Percentiles rank a stretch among this genome's conserved stretches.
Evolutionary conservation across 2,329 filamentous ascomycete species (phyloP).

Genomic region (Fusarium siculi): DNA sequence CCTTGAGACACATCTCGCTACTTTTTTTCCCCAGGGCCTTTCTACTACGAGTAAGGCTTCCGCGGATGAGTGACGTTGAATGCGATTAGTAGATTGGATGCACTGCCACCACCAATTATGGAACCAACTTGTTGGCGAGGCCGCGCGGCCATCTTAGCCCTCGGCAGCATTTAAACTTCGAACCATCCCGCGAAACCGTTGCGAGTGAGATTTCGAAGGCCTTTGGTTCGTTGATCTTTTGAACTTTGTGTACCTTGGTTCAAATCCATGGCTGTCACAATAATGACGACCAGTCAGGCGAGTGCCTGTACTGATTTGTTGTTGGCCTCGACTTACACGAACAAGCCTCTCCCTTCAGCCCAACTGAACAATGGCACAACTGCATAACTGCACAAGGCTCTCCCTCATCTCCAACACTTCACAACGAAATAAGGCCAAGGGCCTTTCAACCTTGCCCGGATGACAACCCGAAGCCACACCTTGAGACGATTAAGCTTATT

Average conservation of each 20-base stretch:
- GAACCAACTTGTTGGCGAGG: slow-evolving; percentile 31
- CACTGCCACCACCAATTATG: slow-evolving; percentile 40
- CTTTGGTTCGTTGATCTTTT: background rate
- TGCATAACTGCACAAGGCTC: background rate
- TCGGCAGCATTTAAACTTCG: slow-evolving; percentile 19
- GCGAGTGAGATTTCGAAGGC: background rate
- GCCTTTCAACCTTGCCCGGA: background rate
- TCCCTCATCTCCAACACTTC: background rate
- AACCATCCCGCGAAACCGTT: background rate
- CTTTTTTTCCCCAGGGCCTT: background rate
- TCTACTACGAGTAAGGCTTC: background rate
- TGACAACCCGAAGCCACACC: slow-evolving; percentile 20
- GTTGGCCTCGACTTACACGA: background rate
- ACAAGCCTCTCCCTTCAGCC: background rate
- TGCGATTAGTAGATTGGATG: slow-evolving; percentile 9
- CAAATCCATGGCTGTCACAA: background rate
- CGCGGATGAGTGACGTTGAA: slow-evolving; percentile 23
- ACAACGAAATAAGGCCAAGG: background rate
- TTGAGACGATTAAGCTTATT: slow-evolving; percentile 28
- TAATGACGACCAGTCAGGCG: background rate
- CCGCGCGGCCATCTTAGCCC: slow-evolving; percentile 32
- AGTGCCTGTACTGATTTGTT: background rate
- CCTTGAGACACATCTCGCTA: background rate
- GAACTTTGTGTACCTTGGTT: background rate
- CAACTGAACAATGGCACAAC: background rate